Percentiles rank a stretch among this genome's conserved stretches.
phyloP scores from a whole-genome alignment of 768 basidiomycete species.

The Mycena filopes region DNA sequence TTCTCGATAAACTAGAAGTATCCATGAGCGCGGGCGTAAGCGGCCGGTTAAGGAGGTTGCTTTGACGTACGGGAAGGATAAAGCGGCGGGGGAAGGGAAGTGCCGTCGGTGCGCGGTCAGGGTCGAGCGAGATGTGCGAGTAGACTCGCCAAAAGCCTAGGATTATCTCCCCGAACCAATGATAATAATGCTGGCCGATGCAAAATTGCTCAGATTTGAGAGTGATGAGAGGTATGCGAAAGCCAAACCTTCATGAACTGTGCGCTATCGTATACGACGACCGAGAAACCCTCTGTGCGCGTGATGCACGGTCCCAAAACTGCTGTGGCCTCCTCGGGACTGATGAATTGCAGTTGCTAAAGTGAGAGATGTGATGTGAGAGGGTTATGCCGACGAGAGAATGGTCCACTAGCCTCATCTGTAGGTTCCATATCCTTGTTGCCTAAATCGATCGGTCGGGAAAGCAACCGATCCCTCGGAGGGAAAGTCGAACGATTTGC shows the following conservation, averaged over 20 bases:
- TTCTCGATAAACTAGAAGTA: slow-evolving; percentile 36
- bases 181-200: slow-evolving; percentile 52
- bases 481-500: slow-evolving; percentile 52
- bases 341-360: slow-evolving; percentile 44
- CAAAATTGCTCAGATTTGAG: slow-evolving; percentile 1
- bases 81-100: slow-evolving; percentile 44
- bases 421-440: slow-evolving; percentile 42
- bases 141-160: slow-evolving; percentile 55
- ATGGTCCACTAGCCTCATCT: slow-evolving; percentile 40
- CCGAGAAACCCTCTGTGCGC: slow-evolving; percentile 38
- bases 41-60: not conserved
- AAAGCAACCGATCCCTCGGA: slow-evolving; percentile 52
- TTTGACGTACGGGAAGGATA: slow-evolving; percentile 45
- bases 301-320: slow-evolving; percentile 37
- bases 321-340: slow-evolving; percentile 31
- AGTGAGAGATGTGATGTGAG: slow-evolving; percentile 32
- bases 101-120: not conserved
- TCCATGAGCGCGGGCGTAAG: not conserved
- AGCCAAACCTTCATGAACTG: slow-evolving; percentile 39
- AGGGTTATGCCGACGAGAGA: no score
- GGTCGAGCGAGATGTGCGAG: slow-evolving; percentile 31
- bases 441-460: slow-evolving; percentile 37
- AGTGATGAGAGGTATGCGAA: not conserved
- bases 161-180: slow-evolving; percentile 60
- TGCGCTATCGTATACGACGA: slow-evolving; percentile 43